Percentiles rank a stretch among this genome's conserved stretches.
Evolutionary conservation across 1,284 basidiomycete genomes (phyloP).

Genomic region (Sparassis latifolia): DNA sequence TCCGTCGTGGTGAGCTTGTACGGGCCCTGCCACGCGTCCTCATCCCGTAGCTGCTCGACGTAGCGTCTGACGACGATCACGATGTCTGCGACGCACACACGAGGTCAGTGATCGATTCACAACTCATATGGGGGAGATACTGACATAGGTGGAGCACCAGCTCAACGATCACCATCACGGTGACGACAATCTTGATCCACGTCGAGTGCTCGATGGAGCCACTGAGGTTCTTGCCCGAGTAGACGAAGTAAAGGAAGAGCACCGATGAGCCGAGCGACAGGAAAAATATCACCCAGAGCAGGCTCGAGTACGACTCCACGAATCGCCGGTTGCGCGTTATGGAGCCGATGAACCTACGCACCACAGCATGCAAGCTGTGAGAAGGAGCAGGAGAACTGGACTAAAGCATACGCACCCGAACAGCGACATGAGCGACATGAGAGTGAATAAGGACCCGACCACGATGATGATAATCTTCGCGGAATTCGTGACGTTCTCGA

Average conservation of each 20-base stretch:
- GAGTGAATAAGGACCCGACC: constrained; percentile 38
- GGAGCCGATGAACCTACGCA: constrained; percentile 40
- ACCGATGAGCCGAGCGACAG: constrained; percentile 39
- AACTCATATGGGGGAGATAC: constrained; percentile 14
- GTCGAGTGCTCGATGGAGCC: constrained; percentile 15
- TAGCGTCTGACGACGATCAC: constrained; percentile 24
- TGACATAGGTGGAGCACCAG: constrained; percentile 48
- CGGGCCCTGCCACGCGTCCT: constrained; percentile 16
- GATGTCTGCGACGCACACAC: constrained; percentile 19
- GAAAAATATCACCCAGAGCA: constrained; percentile 40
- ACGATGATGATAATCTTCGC: constrained; percentile 41
- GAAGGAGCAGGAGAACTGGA: neutral
- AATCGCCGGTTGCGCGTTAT: constrained; percentile 39
- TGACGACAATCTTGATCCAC: constrained; percentile 22
- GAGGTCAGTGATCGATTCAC: neutral
- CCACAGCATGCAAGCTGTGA: neutral
- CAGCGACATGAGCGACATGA: constrained; percentile 41
- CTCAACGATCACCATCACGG: constrained; percentile 24
- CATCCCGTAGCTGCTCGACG: constrained; percentile 24
- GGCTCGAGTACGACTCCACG: constrained; percentile 40
- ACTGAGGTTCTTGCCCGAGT: constrained; percentile 18
- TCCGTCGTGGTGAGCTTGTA: constrained; percentile 21
- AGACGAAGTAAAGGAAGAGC: constrained; percentile 30
- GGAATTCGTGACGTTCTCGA: constrained; percentile 8
- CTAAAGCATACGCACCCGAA: constrained; percentile 41